Conservation (phyloP, 345 rosid genomes). For the Aegle marmelos region DNA sequence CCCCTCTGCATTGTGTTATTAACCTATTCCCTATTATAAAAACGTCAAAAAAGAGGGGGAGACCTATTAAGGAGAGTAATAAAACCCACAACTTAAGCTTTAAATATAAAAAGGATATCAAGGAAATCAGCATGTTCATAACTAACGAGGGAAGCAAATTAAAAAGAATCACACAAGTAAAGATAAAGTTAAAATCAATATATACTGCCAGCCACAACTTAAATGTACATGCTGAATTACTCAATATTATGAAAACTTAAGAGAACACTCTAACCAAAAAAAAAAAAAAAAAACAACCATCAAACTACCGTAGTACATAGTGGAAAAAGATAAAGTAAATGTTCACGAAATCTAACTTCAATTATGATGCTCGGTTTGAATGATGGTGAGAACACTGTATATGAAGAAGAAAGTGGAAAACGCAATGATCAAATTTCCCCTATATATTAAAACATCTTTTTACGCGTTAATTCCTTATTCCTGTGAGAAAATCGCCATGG, state of each 20-base stretch:
- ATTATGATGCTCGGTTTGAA: neutral
- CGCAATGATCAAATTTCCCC: neutral
- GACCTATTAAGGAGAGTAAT: neutral
- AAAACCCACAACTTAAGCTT: neutral
- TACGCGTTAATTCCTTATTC: too few relatives aligned
- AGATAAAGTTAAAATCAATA: neutral
- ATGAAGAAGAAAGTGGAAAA: neutral
- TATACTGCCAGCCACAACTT: neutral
- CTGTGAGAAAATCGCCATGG: neutral
- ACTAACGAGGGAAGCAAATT: neutral
- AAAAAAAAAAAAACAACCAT: neutral
- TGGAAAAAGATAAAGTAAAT: neutral
- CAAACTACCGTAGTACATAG: neutral
- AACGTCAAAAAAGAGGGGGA: too few relatives aligned
- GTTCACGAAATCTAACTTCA: neutral
- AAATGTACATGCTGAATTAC: neutral
- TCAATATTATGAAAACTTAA: neutral
- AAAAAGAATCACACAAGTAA: neutral
- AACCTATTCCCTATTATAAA: neutral
- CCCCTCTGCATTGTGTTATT: conserved; percentile 43
- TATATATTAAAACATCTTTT: neutral
- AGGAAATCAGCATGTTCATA: neutral
- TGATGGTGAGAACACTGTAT: neutral
- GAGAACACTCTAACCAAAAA: neutral
- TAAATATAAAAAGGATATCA: neutral